Evolutionary conservation across 805 yeast genomes (phyloP), one percentile per base, ranked within the genome.

Genomic region (Cyberlindnera japonica): DNA sequence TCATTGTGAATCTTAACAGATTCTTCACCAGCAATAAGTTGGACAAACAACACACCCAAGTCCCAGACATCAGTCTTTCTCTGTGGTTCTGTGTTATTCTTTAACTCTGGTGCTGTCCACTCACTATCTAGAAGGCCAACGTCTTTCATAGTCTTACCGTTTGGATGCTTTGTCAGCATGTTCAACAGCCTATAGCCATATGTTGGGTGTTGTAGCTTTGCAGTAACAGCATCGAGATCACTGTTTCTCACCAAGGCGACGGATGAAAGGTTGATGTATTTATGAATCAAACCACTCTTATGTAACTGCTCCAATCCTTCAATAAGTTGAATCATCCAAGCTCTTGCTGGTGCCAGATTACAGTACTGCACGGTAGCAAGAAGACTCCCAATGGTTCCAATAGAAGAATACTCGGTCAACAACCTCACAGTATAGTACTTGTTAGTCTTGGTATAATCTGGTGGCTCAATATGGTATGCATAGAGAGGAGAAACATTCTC

Each of bases 41-140:
- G 79, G 14, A 80, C 70, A 49, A 91, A 81, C 6, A 84, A 59
- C 0, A 86, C 86, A 7, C 97, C 99, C 28, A 89, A 63, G 55
- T 85, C 85, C 98, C 98, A 93, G 9, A 93, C 83, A 65, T 93
- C 99, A 0, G 96, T 81, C 59, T 88, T 85, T 26, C 89, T 68
- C 42, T 82, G 82, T 12, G 84, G 81, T 41, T 71, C 75, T 25
- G 61, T 53, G 36, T 57, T 63, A 13, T 54, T 58, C 10, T 50
- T 34, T 7, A 81, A 48, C 58, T 90, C 97, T 0, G 98, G 97
- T 0, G 97, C 95, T 11, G 61, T 64, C 96, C 97, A 90, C 0
- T 54, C 48, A 9, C 50, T 54, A 10, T 24, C 35, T 2, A 54
- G 49, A 3, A 54, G 27, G 3, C 55, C 57, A 3, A 58, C 23